A percentile compares a stretch with the other conserved stretches of the same genome.
These are phyloP conservation scores for Celoporthe dispersa DNA, from an alignment of 2,329 filamentous ascomycete genomes.

Conservation along the genomic window DNA sequence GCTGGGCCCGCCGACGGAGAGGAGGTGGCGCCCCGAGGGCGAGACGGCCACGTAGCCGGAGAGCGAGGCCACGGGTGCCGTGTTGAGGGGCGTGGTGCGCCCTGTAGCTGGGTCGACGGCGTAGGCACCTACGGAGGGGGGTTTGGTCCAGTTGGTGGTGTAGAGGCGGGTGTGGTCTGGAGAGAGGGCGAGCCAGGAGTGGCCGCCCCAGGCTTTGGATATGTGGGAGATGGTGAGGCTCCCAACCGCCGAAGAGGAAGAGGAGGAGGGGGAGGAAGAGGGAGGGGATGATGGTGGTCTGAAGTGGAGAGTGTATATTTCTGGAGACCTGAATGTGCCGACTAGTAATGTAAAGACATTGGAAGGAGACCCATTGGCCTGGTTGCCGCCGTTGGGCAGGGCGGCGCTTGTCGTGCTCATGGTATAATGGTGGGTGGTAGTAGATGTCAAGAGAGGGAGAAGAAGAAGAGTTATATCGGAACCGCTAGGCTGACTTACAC, in stretches of 20 bases:
- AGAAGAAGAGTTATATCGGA: not conserved
- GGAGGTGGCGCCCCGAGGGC: constrained; percentile 19
- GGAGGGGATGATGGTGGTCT: constrained; percentile 12
- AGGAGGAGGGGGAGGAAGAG: not conserved
- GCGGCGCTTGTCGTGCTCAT: not conserved
- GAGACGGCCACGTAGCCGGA: constrained; percentile 27
- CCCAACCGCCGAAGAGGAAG: not conserved
- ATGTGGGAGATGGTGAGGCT: constrained; percentile 23
- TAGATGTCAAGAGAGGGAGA: not conserved
- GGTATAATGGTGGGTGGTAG: not conserved
- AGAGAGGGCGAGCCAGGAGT: constrained; percentile 32
- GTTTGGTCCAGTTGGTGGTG: constrained; percentile 29
- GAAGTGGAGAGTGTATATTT: constrained; percentile 27
- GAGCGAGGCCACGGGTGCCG: constrained; percentile 20
- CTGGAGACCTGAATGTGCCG: constrained; percentile 26
- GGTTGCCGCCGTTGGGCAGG: constrained; percentile 4
- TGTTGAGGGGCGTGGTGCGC: constrained; percentile 25
- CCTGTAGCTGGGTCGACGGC: constrained; percentile 18
- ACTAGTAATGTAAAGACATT: constrained; percentile 27
- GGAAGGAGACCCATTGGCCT: not conserved
- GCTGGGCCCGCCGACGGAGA: constrained; percentile 27
- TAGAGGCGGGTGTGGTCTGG: constrained; percentile 29
- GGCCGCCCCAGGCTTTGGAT: constrained; percentile 25
- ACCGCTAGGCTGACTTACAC: not conserved
- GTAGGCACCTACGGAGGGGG: constrained; percentile 30